Percentiles rank a stretch among this genome's conserved stretches.
Evolutionary conservation across 306 rosid genomes (phyloP).

Genomic region (Begonia masoniana): DNA sequence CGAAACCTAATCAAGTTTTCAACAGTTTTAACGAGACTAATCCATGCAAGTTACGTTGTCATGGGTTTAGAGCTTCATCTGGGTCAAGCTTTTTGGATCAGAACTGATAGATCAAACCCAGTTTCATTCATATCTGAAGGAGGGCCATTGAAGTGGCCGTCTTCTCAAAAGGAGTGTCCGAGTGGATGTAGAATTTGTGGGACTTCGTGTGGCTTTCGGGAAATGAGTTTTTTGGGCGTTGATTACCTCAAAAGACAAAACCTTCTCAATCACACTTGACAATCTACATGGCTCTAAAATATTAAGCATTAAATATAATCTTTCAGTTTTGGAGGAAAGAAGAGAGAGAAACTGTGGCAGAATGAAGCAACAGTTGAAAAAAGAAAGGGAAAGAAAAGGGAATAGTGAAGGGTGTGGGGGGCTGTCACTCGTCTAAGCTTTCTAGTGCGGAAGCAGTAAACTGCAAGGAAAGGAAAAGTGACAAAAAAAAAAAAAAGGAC

Average conservation of each 20-base stretch:
- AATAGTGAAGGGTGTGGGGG: neutral
- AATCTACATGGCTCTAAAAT: neutral
- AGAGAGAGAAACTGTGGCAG: no score
- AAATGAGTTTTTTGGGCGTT: neutral
- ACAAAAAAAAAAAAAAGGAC: neutral
- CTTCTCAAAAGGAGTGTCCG: neutral
- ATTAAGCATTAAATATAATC: no score
- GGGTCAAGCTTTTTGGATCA: no score
- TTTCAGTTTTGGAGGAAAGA: no score
- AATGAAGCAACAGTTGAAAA: neutral
- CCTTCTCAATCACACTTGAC: neutral
- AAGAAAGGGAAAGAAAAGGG: neutral
- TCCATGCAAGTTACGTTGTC: no score
- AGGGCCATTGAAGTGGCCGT: neutral
- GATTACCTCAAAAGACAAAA: neutral
- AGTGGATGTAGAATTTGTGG: neutral
- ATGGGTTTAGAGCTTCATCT: no score
- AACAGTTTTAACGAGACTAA: no score
- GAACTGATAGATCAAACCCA: no score
- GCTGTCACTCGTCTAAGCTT: neutral
- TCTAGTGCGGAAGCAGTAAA: neutral
- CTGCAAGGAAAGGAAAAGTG: neutral
- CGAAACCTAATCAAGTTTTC: no score
- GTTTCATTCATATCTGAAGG: no score
- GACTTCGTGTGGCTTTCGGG: neutral